Evolutionary conservation across 768 basidiomycete species (phyloP), one percentile per base, ranked within the genome.

Genomic region (Boletus rubroflammeus): DNA sequence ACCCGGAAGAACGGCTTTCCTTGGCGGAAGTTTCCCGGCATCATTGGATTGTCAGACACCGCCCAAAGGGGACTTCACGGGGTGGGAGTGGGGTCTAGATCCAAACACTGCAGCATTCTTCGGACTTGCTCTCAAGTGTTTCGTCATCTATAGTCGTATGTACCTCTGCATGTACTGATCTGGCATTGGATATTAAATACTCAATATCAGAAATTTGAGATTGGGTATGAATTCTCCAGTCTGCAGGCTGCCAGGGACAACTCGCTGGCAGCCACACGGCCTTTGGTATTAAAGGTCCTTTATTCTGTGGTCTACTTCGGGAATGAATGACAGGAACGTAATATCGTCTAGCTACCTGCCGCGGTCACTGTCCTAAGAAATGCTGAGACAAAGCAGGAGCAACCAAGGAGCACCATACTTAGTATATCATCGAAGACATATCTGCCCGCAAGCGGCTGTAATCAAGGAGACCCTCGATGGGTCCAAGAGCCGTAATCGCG

Each of bases 381-480:
- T 28, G 23, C 17, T 45, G 32, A 47, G 41, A 40, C 19, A 25
- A 29, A 11, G 36, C 31, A 19, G 31, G 10, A 50, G 35, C 25
- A 21, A 51, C 25, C n/a, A 19, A 38, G 6, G 8, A 34, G 3
- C 11, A 34, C 39, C 45, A 26, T 26, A 55, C 43, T 68, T 82
- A 91, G 71, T 86, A 86, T 58, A 82, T 61, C 79, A 91, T 76
- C 29, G 89, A 90, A 29, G 89, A 90, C 85, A 84, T 90, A 62
- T 90, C 89, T 28, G 82, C 72, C 54, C 89, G 87, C 66, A 90
- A 80, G 65, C 95, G 91, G 76, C 88, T 91, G 78, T 98, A 98
- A 73, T 98, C 96, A 43, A 95, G 77, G 39, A 98, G 81, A 67
- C 95, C 94, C 62, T 99, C 97, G 54, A 88, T 81, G 62, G 83